Base-by-base conservation (phyloP, 2,329 filamentous ascomycete species). In the Delphinella strobiligena region DNA sequence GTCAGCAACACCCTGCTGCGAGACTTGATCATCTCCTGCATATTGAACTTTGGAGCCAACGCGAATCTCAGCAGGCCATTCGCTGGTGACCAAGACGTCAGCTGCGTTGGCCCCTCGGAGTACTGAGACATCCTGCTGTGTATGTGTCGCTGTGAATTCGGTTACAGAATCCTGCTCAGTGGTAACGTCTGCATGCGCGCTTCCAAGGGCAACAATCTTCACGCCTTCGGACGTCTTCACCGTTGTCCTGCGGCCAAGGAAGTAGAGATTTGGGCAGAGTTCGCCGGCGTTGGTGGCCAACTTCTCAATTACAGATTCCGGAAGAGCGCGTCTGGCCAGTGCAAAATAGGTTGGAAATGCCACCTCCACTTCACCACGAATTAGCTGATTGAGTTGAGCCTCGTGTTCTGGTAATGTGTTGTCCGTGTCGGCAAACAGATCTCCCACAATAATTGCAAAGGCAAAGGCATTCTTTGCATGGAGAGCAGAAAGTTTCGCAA, bases 271-370 rank as follows among this genome's bases (percentile, higher is more conserved):
- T n/a, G 80, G 72, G 56, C 87, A 94, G 14, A 98, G 71, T 52
- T 81, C 76, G 46, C 71, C 67, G 45, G 61, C 80, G 46, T 82
- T 75, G 24, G 73, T 72, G 54, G 85, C 73, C 38, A 96, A 71
- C 56, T 78, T 87, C 53, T 82, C 74, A 15, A 82, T 67, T 16
- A 95, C 74, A 19, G 67, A 63, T 3, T 68, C 60, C 0, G 91
- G 91, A 4, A 98, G 68, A n/a, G 79, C 64, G 34, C 70, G 70
- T 29, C 68, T 78, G 49, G 84, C 87, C 44, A 94, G 69, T 2
- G 84, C 85, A 58, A 96, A 98, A 63, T 98, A 98, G 7, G 82
- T 93, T 1, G 88, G 80, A 1, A 96, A 65, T 3, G 88, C 80
- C 4, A 96, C 68, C 16, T 68, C 56, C 38, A 93, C 78, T 9